phyloP scores from a whole-genome alignment of 2,329 filamentous ascomycete genomes.

The Aulographum hederae region DNA sequence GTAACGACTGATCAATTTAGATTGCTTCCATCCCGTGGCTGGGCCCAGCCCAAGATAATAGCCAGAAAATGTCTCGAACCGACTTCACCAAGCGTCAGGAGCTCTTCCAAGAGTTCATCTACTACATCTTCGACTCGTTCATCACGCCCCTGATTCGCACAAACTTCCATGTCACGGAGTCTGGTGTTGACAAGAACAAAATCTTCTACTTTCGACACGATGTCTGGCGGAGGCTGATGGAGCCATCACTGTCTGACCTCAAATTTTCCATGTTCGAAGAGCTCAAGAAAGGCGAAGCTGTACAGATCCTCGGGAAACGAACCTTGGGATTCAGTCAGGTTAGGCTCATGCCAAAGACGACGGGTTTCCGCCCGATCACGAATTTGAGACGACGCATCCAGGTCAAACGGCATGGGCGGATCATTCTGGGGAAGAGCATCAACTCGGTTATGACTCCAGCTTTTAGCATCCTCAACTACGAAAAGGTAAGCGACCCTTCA shows the following conservation, averaged over 20 bases:
- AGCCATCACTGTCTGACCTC: constrained; percentile 50
- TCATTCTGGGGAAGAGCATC: constrained; percentile 42
- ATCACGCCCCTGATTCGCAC: constrained; percentile 70
- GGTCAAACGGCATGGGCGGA: constrained; percentile 32
- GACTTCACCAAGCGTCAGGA: constrained; percentile 47
- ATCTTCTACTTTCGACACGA: constrained; percentile 94
- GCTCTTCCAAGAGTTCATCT: constrained; percentile 69
- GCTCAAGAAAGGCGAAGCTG: constrained; percentile 25
- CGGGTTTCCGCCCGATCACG: constrained; percentile 64
- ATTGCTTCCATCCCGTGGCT: constrained; percentile 11
- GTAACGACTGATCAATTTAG: too few relatives aligned
- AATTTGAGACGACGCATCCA: constrained; percentile 56
- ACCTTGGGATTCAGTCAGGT: constrained; percentile 61
- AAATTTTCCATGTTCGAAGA: constrained; percentile 66
- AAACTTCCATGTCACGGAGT: constrained; percentile 93
- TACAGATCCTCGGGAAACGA: constrained; percentile 39
- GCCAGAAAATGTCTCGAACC: constrained; percentile 1
- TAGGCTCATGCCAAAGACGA: constrained; percentile 64
- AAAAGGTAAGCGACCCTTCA: constrained; percentile 37
- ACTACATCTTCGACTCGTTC: constrained; percentile 84
- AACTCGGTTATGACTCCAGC: constrained; percentile 56
- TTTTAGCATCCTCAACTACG: constrained; percentile 58
- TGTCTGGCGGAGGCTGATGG: constrained; percentile 61
- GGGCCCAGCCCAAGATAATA: background rate
- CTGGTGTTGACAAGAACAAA: constrained; percentile 57